Evolutionary conservation across 2,329 filamentous ascomycete genomes (phyloP), one percentile per base, ranked within the genome.

Genomic region (Paraphoma sp.): DNA sequence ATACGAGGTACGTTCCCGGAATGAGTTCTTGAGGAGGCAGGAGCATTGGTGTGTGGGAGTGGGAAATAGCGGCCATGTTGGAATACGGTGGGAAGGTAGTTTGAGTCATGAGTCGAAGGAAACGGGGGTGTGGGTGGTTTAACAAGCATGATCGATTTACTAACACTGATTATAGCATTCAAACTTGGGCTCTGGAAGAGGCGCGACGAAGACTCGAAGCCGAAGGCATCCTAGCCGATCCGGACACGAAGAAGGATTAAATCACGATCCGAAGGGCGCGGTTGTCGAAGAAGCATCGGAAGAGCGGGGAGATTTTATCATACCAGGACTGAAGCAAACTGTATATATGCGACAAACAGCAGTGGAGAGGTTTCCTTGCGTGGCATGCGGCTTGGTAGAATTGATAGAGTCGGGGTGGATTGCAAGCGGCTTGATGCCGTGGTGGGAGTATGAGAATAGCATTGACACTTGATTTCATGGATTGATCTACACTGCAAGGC

Each of bases 131-230:
- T n/a, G 6, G 33, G 7, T 10, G 33, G 3, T 36, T 12, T 3
- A 10, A 14, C 2, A 10, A 36, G 33, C 2, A 14, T 10, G 10
- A 8, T 10, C 33, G n/a, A 6, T 11, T 45, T 50, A 52, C 68
- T 75, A 51, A 73, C 64, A 45, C 1, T 29, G 49, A 23, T 16
- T 55, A 59, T 71, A 99, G 95, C 79, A 97, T 99, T 87, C 95
- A 98, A 84, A 98, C 94, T 53, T 99, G 95, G 95, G 95, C 95
- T 62, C 87, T 99, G 43, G 95, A 99, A 81, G 95, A 99, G 83
- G 95, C 95, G 51, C 87, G 95, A 75, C 87, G 95, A 82, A 87
- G 95, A 82, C 88, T 99, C 85, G 95, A 99, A 83, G 90, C 88
- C 58, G 95, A 99, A 83, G 95, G 95, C 57, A 93, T 98, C 75